Evolutionary conservation across 192 early-diverging fungal species (phyloP).

Genomic region (Coemansia sp.): DNA sequence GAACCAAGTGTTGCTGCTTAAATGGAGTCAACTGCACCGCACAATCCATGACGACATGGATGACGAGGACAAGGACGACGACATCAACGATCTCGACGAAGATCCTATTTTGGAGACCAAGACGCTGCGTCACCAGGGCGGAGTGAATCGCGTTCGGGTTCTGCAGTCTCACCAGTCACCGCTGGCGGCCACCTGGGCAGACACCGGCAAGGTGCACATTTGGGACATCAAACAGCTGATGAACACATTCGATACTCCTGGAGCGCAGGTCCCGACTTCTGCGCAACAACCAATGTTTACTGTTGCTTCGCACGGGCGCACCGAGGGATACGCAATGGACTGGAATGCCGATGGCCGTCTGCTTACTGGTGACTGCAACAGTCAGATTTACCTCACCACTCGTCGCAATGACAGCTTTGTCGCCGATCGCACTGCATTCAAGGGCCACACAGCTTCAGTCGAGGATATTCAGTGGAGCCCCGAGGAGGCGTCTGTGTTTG

Average conservation of each 20-base stretch:
- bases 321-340: slow-evolving; percentile 95
- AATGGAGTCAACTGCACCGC: slow-evolving; percentile 88
- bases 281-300: slow-evolving; percentile 74
- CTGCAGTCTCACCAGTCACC: slow-evolving; percentile 60
- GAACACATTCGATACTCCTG: slow-evolving; percentile 78
- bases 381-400: slow-evolving; percentile 81
- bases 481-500: slow-evolving; percentile 86
- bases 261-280: slow-evolving; percentile 61
- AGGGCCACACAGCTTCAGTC: slow-evolving; percentile 81
- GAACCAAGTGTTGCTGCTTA: slow-evolving; percentile 94
- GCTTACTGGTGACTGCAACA: slow-evolving; percentile 81
- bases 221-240: slow-evolving; percentile 83
- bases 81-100: slow-evolving; percentile 88
- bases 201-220: slow-evolving; percentile 93
- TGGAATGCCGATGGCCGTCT: slow-evolving; percentile 78
- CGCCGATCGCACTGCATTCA: slow-evolving; percentile 73
- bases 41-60: slow-evolving; percentile 88
- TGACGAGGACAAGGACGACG: slow-evolving; percentile 70
- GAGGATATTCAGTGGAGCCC: slow-evolving; percentile 99
- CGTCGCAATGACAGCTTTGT: slow-evolving; percentile 64
- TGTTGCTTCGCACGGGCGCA: slow-evolving; percentile 75
- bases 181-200: slow-evolving; percentile 89
- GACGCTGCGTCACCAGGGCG: slow-evolving; percentile 81
- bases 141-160: slow-evolving; percentile 87
- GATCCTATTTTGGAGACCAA: slow-evolving; percentile 89